phyloP scores from a whole-genome alignment of 2,329 filamentous ascomycete species.

The Pseudogymnoascus sp. region DNA sequence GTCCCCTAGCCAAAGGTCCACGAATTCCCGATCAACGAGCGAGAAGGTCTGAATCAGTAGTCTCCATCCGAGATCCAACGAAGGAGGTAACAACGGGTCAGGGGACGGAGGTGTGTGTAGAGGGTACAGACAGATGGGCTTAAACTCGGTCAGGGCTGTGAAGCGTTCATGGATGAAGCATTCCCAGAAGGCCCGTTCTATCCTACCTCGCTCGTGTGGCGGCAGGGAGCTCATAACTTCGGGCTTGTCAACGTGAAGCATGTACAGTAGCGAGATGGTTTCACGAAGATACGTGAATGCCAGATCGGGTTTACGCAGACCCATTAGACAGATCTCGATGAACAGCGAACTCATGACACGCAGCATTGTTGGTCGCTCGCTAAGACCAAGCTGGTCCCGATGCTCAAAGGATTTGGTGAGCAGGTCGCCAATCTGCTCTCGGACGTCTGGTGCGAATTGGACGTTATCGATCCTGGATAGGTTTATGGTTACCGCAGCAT shows the following conservation, averaged over 20 bases:
- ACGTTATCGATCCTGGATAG: constrained; percentile 31
- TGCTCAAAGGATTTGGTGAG: constrained; percentile 32
- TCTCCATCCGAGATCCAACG: constrained; percentile 38
- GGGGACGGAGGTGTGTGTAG: constrained; percentile 35
- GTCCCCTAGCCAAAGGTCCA: constrained; percentile 39
- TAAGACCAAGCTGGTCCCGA: constrained; percentile 33
- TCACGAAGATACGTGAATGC: constrained; percentile 47
- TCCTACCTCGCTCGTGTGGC: constrained; percentile 34
- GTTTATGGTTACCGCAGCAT: constrained; percentile 41
- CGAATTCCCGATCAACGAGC: constrained; percentile 39
- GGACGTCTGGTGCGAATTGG: constrained; percentile 28
- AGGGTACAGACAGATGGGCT: constrained; percentile 35
- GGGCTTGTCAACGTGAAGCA: constrained; percentile 39
- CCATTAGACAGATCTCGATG: constrained; percentile 47
- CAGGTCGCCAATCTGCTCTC: constrained; percentile 27
- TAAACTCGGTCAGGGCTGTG: constrained; percentile 16
- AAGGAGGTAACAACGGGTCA: constrained; percentile 34
- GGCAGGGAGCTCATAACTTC: constrained; percentile 30
- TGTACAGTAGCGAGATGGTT: constrained; percentile 40
- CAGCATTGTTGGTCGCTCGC: constrained; percentile 39
- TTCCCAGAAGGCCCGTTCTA: constrained; percentile 50
- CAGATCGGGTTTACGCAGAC: constrained; percentile 41
- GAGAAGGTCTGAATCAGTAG: constrained; percentile 41
- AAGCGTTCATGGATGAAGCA: constrained; percentile 53
- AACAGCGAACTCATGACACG: constrained; percentile 47